Evolutionary conservation across 306 rosid species (phyloP), one percentile per base, ranked within the genome.

Genomic region (Castanea crenata): DNA sequence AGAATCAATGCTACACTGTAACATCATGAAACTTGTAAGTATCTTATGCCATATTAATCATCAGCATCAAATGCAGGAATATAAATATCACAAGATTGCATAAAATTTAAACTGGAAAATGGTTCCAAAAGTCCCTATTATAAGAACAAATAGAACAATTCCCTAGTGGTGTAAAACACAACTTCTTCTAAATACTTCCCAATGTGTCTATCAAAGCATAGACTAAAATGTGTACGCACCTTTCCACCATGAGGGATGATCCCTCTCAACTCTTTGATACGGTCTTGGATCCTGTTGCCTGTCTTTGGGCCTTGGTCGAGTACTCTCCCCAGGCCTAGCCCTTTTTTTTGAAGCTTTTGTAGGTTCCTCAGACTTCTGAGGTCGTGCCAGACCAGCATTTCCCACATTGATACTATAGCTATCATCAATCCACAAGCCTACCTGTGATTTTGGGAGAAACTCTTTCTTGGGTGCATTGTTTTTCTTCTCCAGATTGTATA

Each of bases 281-380:
- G 89, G 75, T 95, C 99, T 85, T 95, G 99, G 85, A 95, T 92
- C 84, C 84, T 85, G 94, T 80, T 95, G 99, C n/a, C 99, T 92
- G 83, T 95, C 99, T 84, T 95, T 95, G 0, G 99, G 99, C 77
- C 98, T 83, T 3, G 97, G 97, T 54, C 96, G 88, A 59, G 89
- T 75, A 78, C 92, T 90, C 87, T 92, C 97, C 61, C 94, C 92
- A 0, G 93, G 90, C 80, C 82, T 90, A n/a, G 93, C 92, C 83
- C 92, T 88, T 85, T 91, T 95, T 88, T 78, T 85, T 73, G 73
- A 32, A 13, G 76, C 75, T 85, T 83, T 91, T 76, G 84, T 55
- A 12, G 85, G 86, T 59, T 88, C 93, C 84, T 90, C 92, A 11
- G 82, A 68, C 85, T 87, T 89, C 61, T 82, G 84, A 62, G 80